phyloP scores from a whole-genome alignment of 1,284 basidiomycete species.

The Austropuccinia psidii region DNA sequence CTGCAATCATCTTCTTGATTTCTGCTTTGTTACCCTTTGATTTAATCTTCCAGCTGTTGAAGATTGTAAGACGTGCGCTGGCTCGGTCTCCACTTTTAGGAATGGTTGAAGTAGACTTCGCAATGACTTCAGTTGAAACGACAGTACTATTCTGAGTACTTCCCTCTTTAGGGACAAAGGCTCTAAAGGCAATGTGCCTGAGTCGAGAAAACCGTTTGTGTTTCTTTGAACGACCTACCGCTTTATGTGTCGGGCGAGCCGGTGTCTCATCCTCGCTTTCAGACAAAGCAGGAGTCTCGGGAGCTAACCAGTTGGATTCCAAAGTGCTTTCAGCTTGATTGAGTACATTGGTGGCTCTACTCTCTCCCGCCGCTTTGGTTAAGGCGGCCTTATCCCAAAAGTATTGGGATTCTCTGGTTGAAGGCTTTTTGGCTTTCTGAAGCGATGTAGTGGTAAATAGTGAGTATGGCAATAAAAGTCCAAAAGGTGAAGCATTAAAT shows the following conservation, averaged over 20 bases:
- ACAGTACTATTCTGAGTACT: neutral
- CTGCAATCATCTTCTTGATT: slow-evolving; percentile 16
- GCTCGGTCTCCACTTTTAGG: neutral
- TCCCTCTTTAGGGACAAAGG: slow-evolving; percentile 18
- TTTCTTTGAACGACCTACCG: neutral
- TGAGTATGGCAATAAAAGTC: neutral
- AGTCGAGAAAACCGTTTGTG: neutral
- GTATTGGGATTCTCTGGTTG: neutral
- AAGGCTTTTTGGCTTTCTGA: neutral
- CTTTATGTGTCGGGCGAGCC: neutral
- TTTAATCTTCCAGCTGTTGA: slow-evolving; percentile 19
- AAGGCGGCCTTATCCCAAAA: slow-evolving; percentile 29
- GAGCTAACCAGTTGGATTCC: slow-evolving; percentile 4
- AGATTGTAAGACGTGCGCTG: neutral
- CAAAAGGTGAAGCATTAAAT: neutral
- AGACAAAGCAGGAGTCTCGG: neutral
- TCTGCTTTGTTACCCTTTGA: neutral
- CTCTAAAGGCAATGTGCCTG: slow-evolving; percentile 34
- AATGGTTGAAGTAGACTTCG: neutral
- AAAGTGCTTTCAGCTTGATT: no score
- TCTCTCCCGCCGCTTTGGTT: neutral
- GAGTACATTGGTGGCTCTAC: neutral
- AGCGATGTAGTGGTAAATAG: neutral
- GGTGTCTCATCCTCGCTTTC: slow-evolving; percentile 13
- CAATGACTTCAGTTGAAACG: slow-evolving; percentile 19